Conservation (phyloP, 2,329 filamentous ascomycete species). For the Colletotrichum magnum region DNA sequence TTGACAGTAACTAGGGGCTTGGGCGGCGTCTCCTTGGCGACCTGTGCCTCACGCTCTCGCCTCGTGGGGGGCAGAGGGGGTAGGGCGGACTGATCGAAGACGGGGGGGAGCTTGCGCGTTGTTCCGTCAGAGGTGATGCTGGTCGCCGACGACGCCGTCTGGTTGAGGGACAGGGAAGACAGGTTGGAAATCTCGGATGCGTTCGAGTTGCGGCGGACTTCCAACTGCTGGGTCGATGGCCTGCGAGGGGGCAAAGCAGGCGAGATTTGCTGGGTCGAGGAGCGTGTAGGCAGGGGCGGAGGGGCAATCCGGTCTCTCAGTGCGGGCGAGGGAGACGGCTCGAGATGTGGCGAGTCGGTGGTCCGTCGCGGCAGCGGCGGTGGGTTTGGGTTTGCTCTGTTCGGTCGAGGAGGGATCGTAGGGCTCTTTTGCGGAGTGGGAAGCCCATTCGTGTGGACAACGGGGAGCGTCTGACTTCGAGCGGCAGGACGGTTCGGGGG, state of each 20-base stretch:
- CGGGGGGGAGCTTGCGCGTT: constrained; percentile 68
- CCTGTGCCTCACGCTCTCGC: constrained; percentile 66
- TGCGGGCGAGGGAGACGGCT: constrained; percentile 44
- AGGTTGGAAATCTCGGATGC: constrained; percentile 70
- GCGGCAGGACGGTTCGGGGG: constrained; percentile 58
- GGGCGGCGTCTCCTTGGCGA: constrained; percentile 38
- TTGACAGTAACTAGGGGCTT: constrained; percentile 54
- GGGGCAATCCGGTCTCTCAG: constrained; percentile 48
- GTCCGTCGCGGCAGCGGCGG: constrained; percentile 57
- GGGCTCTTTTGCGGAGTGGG: constrained; percentile 50
- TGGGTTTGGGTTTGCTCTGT: constrained; percentile 45
- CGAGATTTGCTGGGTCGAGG: constrained; percentile 55
- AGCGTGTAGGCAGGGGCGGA: constrained; percentile 55
- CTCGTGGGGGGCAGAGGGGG: constrained; percentile 70
- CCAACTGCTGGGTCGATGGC: constrained; percentile 59
- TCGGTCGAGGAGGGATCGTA: constrained; percentile 55
- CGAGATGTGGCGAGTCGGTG: constrained; percentile 45
- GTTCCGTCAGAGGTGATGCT: constrained; percentile 62
- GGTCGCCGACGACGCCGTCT: constrained; percentile 61
- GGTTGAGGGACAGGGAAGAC: constrained; percentile 66
- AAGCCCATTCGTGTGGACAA: constrained; percentile 46
- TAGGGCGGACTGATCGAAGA: constrained; percentile 69
- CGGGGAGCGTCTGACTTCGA: constrained; percentile 54
- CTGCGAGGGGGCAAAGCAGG: constrained; percentile 67
- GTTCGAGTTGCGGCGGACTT: constrained; percentile 66